These are phyloP conservation scores for Chlorella variabilis DNA, from an alignment of 163 green algal species.

Conservation along the genomic window DNA sequence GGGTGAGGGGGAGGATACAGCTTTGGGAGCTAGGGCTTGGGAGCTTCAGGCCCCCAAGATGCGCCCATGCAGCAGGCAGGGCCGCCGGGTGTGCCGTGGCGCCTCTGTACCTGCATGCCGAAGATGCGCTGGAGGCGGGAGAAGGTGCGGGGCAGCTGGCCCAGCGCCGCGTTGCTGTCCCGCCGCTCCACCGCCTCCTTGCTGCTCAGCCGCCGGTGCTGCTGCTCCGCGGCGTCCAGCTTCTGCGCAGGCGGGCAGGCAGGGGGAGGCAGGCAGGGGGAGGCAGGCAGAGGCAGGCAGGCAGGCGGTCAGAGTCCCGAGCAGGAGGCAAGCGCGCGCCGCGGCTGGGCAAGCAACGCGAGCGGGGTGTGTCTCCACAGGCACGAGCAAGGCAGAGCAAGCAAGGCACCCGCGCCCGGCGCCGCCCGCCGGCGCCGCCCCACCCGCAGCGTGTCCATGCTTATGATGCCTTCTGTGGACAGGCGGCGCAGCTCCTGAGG, in stretches of 20 bases:
- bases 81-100: too few relatives aligned
- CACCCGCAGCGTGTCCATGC: conserved; percentile 35
- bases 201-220: conserved; percentile 34
- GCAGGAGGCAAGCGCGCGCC: too few relatives aligned
- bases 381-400: too few relatives aligned
- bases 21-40: background rate
- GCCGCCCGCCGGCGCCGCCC: background rate
- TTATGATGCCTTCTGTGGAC: conserved; percentile 48
- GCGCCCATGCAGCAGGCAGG: too few relatives aligned
- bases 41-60: too few relatives aligned
- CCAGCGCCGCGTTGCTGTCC: conserved; percentile 5
- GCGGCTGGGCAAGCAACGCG: too few relatives aligned
- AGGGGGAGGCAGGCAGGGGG: background rate
- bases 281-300: background rate
- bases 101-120: conserved; percentile 30
- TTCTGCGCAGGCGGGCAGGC: background rate
- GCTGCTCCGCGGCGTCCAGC: conserved; percentile 30
- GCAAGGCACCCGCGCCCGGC: too few relatives aligned
- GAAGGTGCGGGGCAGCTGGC: conserved; percentile 39
- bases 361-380: background rate
- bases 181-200: conserved; percentile 32
- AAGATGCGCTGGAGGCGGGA: conserved; percentile 49
- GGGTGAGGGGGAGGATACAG: background rate
- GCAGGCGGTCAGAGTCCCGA: too few relatives aligned
- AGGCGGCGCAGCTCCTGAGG: conserved; percentile 36